Evolutionary conservation across 176 grass and related monocot species (phyloP).

Genomic region (Carex parvula): DNA sequence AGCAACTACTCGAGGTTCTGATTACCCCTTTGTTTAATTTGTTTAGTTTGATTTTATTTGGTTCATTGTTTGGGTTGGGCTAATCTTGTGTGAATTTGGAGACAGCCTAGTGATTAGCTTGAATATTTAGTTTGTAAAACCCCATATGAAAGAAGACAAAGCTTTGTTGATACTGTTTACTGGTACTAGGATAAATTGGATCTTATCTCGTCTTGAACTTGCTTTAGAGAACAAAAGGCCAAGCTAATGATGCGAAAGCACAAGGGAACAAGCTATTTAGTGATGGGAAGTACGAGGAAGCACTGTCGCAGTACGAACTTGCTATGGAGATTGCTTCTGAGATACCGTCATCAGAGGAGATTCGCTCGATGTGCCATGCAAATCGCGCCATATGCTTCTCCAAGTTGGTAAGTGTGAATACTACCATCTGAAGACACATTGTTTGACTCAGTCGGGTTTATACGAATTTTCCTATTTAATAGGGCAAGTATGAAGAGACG

Average conservation of each 20-base stretch:
- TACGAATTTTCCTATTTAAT: neutral
- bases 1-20: constrained; percentile 84
- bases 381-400: constrained; percentile 85
- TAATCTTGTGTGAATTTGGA: neutral
- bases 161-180: neutral
- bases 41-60: neutral
- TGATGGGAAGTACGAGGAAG: constrained; percentile 58
- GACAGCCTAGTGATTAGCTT: neutral
- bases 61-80: neutral
- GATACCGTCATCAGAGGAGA: constrained; percentile 59
- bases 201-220: constrained; percentile 1
- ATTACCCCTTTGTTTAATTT: neutral
- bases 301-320: constrained; percentile 58
- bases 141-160: neutral
- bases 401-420: constrained; percentile 60
- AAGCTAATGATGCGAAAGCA: constrained; percentile 83
- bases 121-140: constrained; percentile 1
- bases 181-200: neutral
- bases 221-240: constrained; percentile 54
- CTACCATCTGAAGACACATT: neutral
- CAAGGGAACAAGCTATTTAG: constrained; percentile 78
- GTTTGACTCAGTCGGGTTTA: neutral
- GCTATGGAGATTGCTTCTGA: constrained; percentile 80
- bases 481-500: constrained; percentile 77
- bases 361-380: constrained; percentile 69